These are phyloP conservation scores for Fusarium goolgardi DNA, from an alignment of 2,329 filamentous ascomycete species.

Conservation along the genomic window DNA sequence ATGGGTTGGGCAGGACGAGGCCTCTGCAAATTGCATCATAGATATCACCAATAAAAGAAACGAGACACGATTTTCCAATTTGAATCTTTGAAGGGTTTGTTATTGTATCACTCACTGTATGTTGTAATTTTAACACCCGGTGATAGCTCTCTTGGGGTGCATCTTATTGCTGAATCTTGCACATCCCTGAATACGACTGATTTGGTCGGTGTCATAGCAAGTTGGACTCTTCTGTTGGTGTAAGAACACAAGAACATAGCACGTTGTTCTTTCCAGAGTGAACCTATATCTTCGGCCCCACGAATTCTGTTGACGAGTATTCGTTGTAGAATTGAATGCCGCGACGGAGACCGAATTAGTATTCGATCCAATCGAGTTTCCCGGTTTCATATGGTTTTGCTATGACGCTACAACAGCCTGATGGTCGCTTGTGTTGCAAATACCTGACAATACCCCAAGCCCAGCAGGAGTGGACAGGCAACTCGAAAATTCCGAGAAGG, in stretches of 20 bases:
- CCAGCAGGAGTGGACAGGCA: no score
- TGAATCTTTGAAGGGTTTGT: neutral
- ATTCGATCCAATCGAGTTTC: neutral
- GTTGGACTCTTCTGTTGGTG: neutral
- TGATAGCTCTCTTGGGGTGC: neutral
- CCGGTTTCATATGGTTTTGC: neutral
- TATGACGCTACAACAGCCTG: neutral
- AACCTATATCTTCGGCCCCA: no score
- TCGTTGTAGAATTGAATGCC: neutral
- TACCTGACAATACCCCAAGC: neutral
- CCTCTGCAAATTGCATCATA: slow-evolving; percentile 49
- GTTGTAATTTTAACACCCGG: no score
- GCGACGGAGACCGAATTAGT: no score
- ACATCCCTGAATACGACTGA: neutral
- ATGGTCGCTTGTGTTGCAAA: neutral
- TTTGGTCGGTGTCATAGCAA: neutral
- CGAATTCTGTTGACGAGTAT: neutral
- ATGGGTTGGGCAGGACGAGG: slow-evolving; percentile 86
- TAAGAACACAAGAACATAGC: neutral
- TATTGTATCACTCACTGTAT: neutral
- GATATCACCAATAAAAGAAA: slow-evolving; percentile 3
- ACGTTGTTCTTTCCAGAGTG: neutral
- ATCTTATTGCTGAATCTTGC: neutral
- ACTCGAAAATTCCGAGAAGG: neutral
- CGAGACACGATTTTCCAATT: slow-evolving; percentile 1